Evolutionary conservation across 306 rosid species (phyloP).

Genomic region (Phaseolus lunatus): DNA sequence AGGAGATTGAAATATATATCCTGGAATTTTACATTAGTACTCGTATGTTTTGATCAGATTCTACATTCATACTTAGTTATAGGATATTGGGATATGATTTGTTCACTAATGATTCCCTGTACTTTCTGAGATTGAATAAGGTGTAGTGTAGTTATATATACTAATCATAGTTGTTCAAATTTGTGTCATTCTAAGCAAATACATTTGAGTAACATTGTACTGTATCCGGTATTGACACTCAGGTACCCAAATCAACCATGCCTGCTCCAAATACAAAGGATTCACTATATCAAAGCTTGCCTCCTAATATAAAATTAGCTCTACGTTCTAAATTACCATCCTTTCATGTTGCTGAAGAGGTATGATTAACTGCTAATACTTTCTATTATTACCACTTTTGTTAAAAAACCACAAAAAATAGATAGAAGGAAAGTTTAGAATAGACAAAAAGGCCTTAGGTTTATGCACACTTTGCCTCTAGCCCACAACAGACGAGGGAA

Average conservation of each 20-base stretch:
- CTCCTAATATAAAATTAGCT: slow-evolving; percentile 69
- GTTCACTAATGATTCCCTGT: slow-evolving; percentile 16
- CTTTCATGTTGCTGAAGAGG: slow-evolving; percentile 67
- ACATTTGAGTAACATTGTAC: slow-evolving; percentile 25
- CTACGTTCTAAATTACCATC: slow-evolving; percentile 69
- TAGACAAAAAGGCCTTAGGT: slow-evolving; percentile 27
- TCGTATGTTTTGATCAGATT: slow-evolving; percentile 5
- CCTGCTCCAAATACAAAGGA: slow-evolving; percentile 73
- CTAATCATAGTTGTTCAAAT: slow-evolving; percentile 9
- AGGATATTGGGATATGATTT: slow-evolving; percentile 23
- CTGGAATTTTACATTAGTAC: no score
- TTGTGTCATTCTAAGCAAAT: slow-evolving; percentile 5
- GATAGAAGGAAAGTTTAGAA: neutral
- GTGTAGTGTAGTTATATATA: slow-evolving; percentile 23
- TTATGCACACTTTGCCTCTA: slow-evolving; percentile 22
- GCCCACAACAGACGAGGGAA: slow-evolving; percentile 12
- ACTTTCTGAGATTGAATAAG: no score
- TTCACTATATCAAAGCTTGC: slow-evolving; percentile 77
- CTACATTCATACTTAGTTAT: slow-evolving; percentile 5
- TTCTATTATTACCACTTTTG: slow-evolving; percentile 7
- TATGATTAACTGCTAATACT: slow-evolving; percentile 42
- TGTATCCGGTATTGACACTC: slow-evolving; percentile 40
- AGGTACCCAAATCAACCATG: slow-evolving; percentile 74
- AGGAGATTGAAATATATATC: neutral
- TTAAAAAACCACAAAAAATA: slow-evolving; percentile 12